Conservation (phyloP, 257 asterid genomes). For the Knoxia roxburghii region DNA sequence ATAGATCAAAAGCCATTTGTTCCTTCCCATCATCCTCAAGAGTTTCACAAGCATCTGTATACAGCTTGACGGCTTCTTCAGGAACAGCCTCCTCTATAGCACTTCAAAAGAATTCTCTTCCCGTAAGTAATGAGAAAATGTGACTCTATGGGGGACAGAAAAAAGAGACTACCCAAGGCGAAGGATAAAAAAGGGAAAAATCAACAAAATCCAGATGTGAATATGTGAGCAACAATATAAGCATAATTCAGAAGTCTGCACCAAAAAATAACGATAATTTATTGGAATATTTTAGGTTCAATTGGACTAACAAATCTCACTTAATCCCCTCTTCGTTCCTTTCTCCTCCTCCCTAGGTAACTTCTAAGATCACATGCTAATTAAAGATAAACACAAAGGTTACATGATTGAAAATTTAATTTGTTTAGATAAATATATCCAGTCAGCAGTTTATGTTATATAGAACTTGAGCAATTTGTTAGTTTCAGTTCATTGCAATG, state of each 20-base stretch:
- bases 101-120: slow-evolving; percentile 27
- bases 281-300: not conserved
- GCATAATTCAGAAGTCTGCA: not conserved
- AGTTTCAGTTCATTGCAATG: not conserved
- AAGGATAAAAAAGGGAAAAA: not conserved
- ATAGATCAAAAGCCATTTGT: slow-evolving; percentile 95
- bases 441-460: not conserved
- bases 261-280: not conserved
- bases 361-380: not conserved
- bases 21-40: slow-evolving; percentile 98
- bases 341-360: not conserved
- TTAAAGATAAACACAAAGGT: not conserved
- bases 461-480: not conserved
- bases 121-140: slow-evolving; percentile 1
- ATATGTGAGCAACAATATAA: not conserved
- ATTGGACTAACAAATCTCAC: not conserved
- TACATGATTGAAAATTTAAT: too few species aligned
- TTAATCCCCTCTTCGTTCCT: not conserved
- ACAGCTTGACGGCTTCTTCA: slow-evolving; percentile 79
- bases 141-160: not conserved
- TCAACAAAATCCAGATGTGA: not conserved
- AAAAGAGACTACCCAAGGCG: not conserved
- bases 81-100: slow-evolving; percentile 84
- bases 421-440: not conserved
- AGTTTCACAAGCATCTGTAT: slow-evolving; percentile 64